Evolutionary conservation across 2,329 filamentous ascomycete species (phyloP).

Genomic region (Phaeosphaeria sp.): DNA sequence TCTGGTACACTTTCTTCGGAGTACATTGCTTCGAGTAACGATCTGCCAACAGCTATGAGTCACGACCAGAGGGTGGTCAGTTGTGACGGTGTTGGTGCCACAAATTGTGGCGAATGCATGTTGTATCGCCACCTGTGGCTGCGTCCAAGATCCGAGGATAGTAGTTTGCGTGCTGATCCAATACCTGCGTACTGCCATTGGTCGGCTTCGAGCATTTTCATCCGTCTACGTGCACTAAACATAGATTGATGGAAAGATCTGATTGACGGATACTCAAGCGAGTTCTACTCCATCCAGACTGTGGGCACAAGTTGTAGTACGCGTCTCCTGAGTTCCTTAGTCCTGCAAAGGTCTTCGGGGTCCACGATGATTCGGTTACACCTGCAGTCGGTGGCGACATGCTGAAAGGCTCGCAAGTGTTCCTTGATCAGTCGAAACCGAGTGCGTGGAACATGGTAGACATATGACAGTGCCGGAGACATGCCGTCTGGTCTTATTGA

Average conservation of each 20-base stretch:
- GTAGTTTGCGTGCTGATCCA: constrained; percentile 1
- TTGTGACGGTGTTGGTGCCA: background rate
- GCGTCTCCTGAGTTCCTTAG: constrained; percentile 15
- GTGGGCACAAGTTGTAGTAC: constrained; percentile 8
- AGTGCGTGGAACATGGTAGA: background rate
- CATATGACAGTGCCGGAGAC: background rate
- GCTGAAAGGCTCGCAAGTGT: constrained; percentile 2
- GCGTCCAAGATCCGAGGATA: background rate
- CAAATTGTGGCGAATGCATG: constrained; percentile 2
- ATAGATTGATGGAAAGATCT: constrained; percentile 8
- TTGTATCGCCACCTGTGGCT: constrained; percentile 6
- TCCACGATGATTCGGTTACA: constrained; percentile 11
- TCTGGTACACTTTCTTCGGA: background rate
- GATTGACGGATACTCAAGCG: constrained; percentile 5
- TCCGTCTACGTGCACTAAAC: constrained; percentile 1
- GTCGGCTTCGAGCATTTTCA: background rate
- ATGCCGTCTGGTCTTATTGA: background rate
- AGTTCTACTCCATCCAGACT: constrained; percentile 1
- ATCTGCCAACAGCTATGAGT: background rate
- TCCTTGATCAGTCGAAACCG: background rate
- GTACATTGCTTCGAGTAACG: background rate
- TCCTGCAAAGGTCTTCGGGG: constrained; percentile 6
- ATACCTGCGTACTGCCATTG: constrained; percentile 4
- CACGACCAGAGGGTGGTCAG: background rate
- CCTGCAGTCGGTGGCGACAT: constrained; percentile 12